Conservation (phyloP, 345 rosid species). For the Moringa oleifera region DNA sequence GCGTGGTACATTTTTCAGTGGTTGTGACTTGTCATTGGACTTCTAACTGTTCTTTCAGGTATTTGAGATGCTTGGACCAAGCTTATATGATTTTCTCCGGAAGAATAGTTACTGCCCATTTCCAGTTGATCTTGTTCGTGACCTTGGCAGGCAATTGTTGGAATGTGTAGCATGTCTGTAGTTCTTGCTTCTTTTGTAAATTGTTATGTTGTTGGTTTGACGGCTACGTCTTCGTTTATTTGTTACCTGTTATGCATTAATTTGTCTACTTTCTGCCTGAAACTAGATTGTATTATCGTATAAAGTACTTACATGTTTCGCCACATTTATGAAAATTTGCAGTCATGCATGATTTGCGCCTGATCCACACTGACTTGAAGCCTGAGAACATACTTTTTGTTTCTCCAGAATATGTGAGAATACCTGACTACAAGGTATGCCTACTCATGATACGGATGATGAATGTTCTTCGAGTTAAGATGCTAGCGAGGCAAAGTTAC, state of each 20-base stretch:
- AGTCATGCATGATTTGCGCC: slow-evolving; percentile 71
- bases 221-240: neutral
- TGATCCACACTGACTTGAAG: no score
- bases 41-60: slow-evolving; percentile 56
- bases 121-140: slow-evolving; percentile 70
- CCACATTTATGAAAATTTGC: slow-evolving; percentile 21
- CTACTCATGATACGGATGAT: neutral
- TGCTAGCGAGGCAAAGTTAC: neutral
- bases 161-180: slow-evolving; percentile 78
- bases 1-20: slow-evolving; percentile 19
- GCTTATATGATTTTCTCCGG: slow-evolving; percentile 65
- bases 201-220: no score
- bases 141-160: slow-evolving; percentile 72
- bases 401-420: slow-evolving; percentile 51
- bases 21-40: slow-evolving; percentile 28
- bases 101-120: slow-evolving; percentile 66
- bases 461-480: neutral
- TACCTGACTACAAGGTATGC: slow-evolving; percentile 56
- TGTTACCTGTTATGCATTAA: no score
- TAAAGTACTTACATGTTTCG: slow-evolving; percentile 7
- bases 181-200: slow-evolving; percentile 23
- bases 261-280: neutral
- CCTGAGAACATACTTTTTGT: slow-evolving; percentile 54
- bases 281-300: slow-evolving; percentile 3
- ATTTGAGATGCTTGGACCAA: slow-evolving; percentile 85